These are phyloP conservation scores for Fistulifera solaris DNA, from an alignment of 108 stramenopile species.

Conservation along the genomic window DNA sequence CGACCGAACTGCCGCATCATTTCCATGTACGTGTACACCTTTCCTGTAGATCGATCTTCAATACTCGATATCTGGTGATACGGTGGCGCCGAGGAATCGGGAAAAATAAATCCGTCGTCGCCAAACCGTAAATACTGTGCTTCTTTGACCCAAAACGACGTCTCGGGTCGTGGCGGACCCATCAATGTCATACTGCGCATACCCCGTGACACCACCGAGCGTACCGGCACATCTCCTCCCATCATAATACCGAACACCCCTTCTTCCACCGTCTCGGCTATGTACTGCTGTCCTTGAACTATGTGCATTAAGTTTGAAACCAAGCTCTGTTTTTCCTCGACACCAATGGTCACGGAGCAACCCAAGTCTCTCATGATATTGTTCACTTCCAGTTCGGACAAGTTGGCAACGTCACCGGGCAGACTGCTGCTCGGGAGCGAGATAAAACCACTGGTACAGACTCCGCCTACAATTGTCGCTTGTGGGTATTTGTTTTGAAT, in stretches of 20 bases:
- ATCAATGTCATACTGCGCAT: constrained; percentile 22
- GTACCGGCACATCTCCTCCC: constrained; percentile 37
- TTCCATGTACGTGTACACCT: constrained; percentile 15
- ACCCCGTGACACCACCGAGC: constrained; percentile 39
- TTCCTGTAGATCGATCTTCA: constrained; percentile 12
- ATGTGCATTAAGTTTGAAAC: neutral
- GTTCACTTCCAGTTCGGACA: no score
- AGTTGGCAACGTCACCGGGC: no score
- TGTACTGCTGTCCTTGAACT: neutral
- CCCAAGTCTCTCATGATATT: no score
- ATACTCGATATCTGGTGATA: constrained; percentile 23
- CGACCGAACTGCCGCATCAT: constrained; percentile 9
- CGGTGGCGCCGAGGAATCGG: constrained; percentile 4
- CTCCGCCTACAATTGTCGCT: constrained; percentile 43
- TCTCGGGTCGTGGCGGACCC: neutral
- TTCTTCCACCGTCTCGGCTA: constrained; percentile 1
- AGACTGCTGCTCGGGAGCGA: neutral
- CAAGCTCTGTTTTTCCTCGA: neutral
- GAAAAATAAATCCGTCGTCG: constrained; percentile 23
- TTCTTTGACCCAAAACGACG: constrained; percentile 15
- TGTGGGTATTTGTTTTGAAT: constrained; percentile 23
- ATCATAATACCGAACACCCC: constrained; percentile 39
- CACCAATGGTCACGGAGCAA: no score
- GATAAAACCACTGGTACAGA: constrained; percentile 29
- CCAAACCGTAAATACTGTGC: constrained; percentile 8